Base-by-base conservation (phyloP, 805 yeast species). In the Tetrapisispora namnaoensis region DNA sequence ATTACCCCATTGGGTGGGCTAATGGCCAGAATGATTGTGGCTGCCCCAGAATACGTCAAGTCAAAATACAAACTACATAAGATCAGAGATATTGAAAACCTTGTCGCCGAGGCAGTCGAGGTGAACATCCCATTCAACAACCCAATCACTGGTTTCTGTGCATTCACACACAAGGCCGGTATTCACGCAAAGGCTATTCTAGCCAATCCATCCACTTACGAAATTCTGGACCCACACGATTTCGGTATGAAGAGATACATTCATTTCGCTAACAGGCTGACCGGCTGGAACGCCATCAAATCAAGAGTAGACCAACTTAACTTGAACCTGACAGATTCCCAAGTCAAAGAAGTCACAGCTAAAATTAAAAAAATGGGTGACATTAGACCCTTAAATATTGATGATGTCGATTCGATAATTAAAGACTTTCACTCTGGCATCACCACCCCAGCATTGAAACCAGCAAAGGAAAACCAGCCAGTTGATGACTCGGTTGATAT, bases 231-330 rank as follows among this genome's bases (percentile, higher is more conserved):
- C 66, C 99, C 99, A 51, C 73, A 83, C 27, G 99, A 91, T 71
- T 91, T 91, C 64, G 99, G 99, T 67, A 80, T 91, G 65, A 82
- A 95, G 46, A 81, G 99, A 67, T 91, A 91, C 71, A 91, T 91
- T 63, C 98, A 93, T 70, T 91, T 91, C 67, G 98, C 98, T 59
- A 90, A 90, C 78, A 83, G 98, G 66, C 77, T 91, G 65, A 91
- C 99, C 18, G 99, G 99, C 53, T 91, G 99, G 99, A 93, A 91
- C 70, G 98, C 98, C 46, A 91, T 91, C 77, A 91, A 91, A 76
- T 82, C 95, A 45, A 84, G 99, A 71, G 98, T 93, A 50, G 99
- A 91, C 68, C 99, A 91, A 72, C 79, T 91, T 73, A 90, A 93
- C 70, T 77, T 91, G 71, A 75, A 83, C 60, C 75, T 91, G 65